Percentiles rank a stretch among this genome's conserved stretches.
Conservation (phyloP, 2,329 filamentous ascomycete genomes). For the Apiospora koreana region DNA sequence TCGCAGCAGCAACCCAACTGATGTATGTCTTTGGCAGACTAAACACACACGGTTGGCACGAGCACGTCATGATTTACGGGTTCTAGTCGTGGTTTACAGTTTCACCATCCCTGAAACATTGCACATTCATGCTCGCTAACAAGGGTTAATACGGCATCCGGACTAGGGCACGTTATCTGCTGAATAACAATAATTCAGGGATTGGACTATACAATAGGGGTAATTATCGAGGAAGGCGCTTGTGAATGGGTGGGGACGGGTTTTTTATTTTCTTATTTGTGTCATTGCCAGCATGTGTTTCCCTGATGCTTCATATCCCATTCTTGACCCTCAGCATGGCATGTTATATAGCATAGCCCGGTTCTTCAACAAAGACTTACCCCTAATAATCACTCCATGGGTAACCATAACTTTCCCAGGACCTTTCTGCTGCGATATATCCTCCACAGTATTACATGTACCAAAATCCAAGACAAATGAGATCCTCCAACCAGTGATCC, state of each 20-base stretch:
- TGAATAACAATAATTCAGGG: too few species aligned
- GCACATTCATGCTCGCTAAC: too few species aligned
- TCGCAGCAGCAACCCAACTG: slow-evolving; percentile 12
- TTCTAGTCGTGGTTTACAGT: not conserved
- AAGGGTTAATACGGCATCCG: too few species aligned
- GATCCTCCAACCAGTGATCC: slow-evolving; percentile 17
- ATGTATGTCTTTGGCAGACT: not conserved
- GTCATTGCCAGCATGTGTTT: not conserved
- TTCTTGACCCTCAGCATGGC: not conserved
- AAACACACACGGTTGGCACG: not conserved
- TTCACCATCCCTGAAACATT: too few species aligned
- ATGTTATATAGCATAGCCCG: not conserved
- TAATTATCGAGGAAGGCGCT: not conserved
- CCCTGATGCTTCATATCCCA: not conserved
- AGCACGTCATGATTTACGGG: not conserved
- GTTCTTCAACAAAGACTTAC: not conserved
- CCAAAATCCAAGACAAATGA: slow-evolving; percentile 15
- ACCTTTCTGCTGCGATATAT: not conserved
- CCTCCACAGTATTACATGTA: slow-evolving; percentile 8
- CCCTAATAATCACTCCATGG: not conserved
- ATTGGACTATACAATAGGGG: not conserved
- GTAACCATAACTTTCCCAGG: not conserved
- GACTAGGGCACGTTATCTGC: too few species aligned
- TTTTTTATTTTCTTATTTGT: not conserved
- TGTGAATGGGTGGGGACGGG: not conserved